A percentile compares a stretch with the other conserved stretches of the same genome.
phyloP scores from a whole-genome alignment of 2,329 filamentous ascomycete species.

The Xylariaceae sp. region DNA sequence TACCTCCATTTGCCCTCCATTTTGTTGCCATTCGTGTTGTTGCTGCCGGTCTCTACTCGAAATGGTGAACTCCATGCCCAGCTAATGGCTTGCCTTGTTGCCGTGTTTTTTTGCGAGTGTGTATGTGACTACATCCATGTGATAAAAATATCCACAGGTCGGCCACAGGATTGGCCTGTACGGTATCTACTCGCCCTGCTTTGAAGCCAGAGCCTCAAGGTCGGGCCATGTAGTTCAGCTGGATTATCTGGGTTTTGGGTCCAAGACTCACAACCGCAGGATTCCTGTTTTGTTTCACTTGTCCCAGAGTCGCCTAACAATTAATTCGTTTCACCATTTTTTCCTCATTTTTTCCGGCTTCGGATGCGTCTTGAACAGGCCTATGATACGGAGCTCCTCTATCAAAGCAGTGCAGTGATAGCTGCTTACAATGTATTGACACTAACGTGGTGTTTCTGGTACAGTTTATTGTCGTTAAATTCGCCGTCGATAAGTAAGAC shows the following conservation, averaged over 20 bases:
- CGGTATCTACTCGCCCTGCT: constrained; percentile 2
- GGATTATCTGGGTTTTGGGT: constrained; percentile 11
- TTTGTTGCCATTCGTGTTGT: constrained; percentile 1
- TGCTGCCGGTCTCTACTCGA: constrained; percentile 11
- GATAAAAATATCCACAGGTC: constrained; percentile 9
- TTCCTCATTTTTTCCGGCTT: constrained; percentile 11
- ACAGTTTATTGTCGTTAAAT: constrained; percentile 11
- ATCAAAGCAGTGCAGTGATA: not conserved
- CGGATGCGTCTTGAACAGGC: constrained; percentile 4
- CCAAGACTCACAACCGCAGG: constrained; percentile 18
- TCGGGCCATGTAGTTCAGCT: constrained; percentile 7
- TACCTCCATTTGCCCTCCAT: not conserved
- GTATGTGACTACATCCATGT: constrained; percentile 20
- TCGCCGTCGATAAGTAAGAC: constrained; percentile 3
- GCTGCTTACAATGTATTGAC: constrained; percentile 12
- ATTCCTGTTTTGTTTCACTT: constrained; percentile 8
- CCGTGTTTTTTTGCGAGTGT: constrained; percentile 16
- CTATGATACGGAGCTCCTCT: not conserved
- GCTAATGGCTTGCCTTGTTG: constrained; percentile 16
- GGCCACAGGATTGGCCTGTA: not conserved
- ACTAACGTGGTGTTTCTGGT: constrained; percentile 17
- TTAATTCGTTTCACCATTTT: constrained; percentile 2
- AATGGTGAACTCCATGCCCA: constrained; percentile 20
- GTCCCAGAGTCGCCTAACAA: constrained; percentile 14
- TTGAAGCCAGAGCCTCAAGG: constrained; percentile 1